Base-by-base conservation (phyloP, 805 yeast species). In the Hanseniaspora nectarophila region DNA sequence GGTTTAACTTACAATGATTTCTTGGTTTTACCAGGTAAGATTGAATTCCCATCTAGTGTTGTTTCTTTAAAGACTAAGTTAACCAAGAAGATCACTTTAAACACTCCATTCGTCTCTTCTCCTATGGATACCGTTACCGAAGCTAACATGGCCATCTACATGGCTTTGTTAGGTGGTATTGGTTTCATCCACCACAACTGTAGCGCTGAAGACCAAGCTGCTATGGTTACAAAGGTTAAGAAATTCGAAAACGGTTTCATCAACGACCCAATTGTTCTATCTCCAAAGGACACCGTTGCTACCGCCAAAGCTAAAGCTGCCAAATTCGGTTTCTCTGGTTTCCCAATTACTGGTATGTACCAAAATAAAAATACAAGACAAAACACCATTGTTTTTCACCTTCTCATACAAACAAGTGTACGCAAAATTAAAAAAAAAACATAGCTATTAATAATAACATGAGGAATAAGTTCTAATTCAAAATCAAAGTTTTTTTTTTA, bases 51-150 rank as follows among this genome's bases (percentile, higher is more conserved):
- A 56, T 78, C 97, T 29, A 74, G 82, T 50, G 71, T 61, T 21
- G 97, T 92, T 56, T 70, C 73, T 46, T 75, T 90, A 67, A 95
- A 89, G 61, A 77, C 95, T 58, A 84, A 78, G 69, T 75, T 92
- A 70, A 90, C 98, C 65, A 89, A 84, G 74, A 84, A 82, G 65
- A 92, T 92, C 74, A 70, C 92, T 53, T 75, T 92, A 70, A 88
- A 84, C 74, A 74, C 95, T 44, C 98, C 98, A 54, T 87, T 92
- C 60, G 90, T 92, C 55, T 90, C 97, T 20, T 87, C 97, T 63
- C 98, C 98, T 61, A 92, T 92, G 98, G 98, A 92, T 73, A 92
- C 98, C 46, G 98, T 92, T 59, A 92, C 98, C 54, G 98, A 92
- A 76, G 73, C 88, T 57, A 85, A 82, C 56, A 92, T 92, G 98